Conservation (phyloP, 2,329 filamentous ascomycete species). For the Exutisphaerella laricina region DNA sequence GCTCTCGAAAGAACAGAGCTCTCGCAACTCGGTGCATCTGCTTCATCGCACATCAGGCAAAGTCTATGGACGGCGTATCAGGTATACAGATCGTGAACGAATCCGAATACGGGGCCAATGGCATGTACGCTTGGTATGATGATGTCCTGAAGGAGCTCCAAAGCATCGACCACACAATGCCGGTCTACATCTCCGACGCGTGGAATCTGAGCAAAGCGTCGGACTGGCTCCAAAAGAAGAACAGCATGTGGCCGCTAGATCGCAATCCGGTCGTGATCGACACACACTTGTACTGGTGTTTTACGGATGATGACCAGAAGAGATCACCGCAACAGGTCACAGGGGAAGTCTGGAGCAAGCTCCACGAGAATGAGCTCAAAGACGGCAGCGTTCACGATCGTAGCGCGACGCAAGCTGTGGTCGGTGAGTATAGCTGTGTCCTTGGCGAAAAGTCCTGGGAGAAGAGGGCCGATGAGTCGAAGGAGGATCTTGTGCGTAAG, state of each 20-base stretch:
- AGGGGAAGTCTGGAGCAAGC: constrained; percentile 39
- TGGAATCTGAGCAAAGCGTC: constrained; percentile 49
- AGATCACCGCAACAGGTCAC: constrained; percentile 51
- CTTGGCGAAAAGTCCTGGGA: constrained; percentile 48
- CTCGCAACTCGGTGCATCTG: constrained; percentile 45
- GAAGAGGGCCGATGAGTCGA: constrained; percentile 32
- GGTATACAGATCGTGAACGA: constrained; percentile 58
- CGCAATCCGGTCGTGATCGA: constrained; percentile 52
- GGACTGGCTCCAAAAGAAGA: constrained; percentile 38
- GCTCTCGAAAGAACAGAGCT: constrained; percentile 38
- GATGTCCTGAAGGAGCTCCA: constrained; percentile 44
- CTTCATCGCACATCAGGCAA: constrained; percentile 48
- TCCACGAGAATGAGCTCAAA: constrained; percentile 43
- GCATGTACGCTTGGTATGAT: constrained; percentile 55
- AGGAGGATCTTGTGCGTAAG: constrained; percentile 38
- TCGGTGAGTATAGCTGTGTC: constrained; percentile 57
- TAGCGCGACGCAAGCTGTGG: constrained; percentile 48
- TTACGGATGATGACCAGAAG: constrained; percentile 48
- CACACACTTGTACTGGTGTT: constrained; percentile 56
- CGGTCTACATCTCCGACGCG: constrained; percentile 54
- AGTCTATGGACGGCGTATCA: constrained; percentile 45
- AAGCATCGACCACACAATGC: constrained; percentile 46
- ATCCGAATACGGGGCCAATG: constrained; percentile 44
- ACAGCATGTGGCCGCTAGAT: constrained; percentile 10
- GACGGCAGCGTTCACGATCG: constrained; percentile 46